phyloP scores from a whole-genome alignment of 1,284 basidiomycete species.

The Omphalotus olearius region DNA sequence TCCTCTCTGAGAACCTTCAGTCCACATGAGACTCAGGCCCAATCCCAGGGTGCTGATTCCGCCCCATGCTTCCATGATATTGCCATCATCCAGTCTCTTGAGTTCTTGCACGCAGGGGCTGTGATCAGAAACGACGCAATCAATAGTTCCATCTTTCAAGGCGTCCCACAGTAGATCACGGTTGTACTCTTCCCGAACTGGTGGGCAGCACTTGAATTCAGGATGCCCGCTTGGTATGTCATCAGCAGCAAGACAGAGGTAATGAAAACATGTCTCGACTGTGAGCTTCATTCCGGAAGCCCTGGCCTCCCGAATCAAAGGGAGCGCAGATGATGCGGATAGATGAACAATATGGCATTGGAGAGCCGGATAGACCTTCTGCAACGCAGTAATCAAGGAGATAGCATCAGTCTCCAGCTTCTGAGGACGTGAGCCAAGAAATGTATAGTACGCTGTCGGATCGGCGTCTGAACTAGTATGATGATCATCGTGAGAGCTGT shows the following conservation, averaged over 20 bases:
- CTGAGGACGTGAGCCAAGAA: conserved; percentile 79
- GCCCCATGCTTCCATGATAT: conserved; percentile 90
- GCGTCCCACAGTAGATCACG: conserved; percentile 77
- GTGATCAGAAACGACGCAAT: conserved; percentile 91
- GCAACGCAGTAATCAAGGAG: conserved; percentile 64
- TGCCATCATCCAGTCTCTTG: conserved; percentile 75
- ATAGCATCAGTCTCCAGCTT: conserved; percentile 78
- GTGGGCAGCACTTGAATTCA: conserved; percentile 95
- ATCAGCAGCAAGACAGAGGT: conserved; percentile 68
- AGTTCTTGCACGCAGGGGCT: conserved; percentile 83
- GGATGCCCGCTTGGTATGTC: conserved; percentile 67
- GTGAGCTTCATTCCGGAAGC: conserved; percentile 65
- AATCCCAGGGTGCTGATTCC: conserved; percentile 87
- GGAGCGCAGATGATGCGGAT: conserved; percentile 78
- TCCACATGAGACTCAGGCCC: conserved; percentile 84
- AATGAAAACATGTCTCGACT: conserved; percentile 95
- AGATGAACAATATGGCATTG: conserved; percentile 93
- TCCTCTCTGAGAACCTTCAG: conserved; percentile 62
- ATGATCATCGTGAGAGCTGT: conserved; percentile 24
- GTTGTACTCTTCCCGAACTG: conserved; percentile 75
- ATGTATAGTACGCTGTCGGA: conserved; percentile 71
- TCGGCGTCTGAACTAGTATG: conserved; percentile 22
- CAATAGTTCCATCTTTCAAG: conserved; percentile 74
- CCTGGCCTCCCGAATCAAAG: conserved; percentile 67
- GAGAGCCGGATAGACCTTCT: conserved; percentile 57